phyloP scores from a whole-genome alignment of 1,284 basidiomycete genomes.

The Ganoderma leucocontextum region DNA sequence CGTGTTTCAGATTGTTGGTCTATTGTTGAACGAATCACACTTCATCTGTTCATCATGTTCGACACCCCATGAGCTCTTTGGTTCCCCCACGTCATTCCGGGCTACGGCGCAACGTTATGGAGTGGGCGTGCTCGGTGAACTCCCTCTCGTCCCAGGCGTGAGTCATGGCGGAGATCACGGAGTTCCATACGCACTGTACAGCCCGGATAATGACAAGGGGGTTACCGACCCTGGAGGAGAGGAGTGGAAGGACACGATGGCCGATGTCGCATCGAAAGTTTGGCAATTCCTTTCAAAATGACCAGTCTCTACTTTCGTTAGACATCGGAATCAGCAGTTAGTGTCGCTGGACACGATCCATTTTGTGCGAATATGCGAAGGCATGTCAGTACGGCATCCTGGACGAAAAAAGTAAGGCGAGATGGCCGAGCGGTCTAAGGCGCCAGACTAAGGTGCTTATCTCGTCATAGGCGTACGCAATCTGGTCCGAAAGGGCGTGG shows the following conservation, averaged over 20 bases:
- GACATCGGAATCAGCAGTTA: not conserved
- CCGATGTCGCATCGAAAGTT: slow-evolving; percentile 50
- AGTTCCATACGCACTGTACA: slow-evolving; percentile 59
- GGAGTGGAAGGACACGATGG: slow-evolving; percentile 59
- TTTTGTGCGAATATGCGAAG: too few species aligned
- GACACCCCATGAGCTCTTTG: slow-evolving; percentile 82
- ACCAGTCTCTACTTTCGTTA: not conserved
- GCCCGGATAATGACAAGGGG: slow-evolving; percentile 34
- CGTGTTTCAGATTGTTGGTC: slow-evolving; percentile 77
- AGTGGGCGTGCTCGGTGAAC: slow-evolving; percentile 80
- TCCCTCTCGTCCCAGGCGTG: slow-evolving; percentile 85
- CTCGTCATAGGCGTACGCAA: slow-evolving; percentile 9
- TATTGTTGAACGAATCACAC: slow-evolving; percentile 92
- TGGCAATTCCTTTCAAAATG: slow-evolving; percentile 42
- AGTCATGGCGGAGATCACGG: slow-evolving; percentile 84
- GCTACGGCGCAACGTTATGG: slow-evolving; percentile 67
- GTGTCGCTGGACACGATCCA: not conserved
- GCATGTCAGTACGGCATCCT: too few species aligned
- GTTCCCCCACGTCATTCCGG: slow-evolving; percentile 73
- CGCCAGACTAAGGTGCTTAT: slow-evolving; percentile 74
- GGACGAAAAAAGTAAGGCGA: slow-evolving; percentile 43
- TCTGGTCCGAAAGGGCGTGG: slow-evolving; percentile 50
- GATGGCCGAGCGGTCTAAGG: slow-evolving; percentile 89
- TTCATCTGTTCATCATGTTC: slow-evolving; percentile 86
- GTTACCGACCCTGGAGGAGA: slow-evolving; percentile 23